These are phyloP conservation scores for Theobroma cacao DNA, from an alignment of 345 rosid genomes.

Conservation along the genomic window DNA sequence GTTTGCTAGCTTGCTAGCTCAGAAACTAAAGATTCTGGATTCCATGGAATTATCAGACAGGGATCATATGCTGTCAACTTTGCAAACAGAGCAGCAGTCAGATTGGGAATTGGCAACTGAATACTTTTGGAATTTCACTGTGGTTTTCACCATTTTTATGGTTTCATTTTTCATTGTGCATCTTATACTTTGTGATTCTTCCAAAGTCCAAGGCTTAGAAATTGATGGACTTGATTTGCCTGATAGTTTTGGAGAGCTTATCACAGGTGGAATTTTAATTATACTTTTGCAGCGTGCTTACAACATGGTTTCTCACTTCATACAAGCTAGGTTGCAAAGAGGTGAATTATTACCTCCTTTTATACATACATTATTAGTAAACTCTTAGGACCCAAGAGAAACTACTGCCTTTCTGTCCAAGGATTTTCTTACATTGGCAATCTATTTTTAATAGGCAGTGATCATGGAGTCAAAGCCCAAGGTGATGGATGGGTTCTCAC, in stretches of 20 bases:
- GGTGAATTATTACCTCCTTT: conserved; percentile 35
- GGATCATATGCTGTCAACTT: conserved; percentile 54
- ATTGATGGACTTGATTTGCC: conserved; percentile 76
- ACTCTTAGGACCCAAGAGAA: neutral
- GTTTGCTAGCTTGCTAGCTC: conserved; percentile 52
- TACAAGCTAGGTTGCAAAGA: conserved; percentile 64
- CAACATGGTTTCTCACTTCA: conserved; percentile 61
- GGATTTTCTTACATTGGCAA: conserved; percentile 10
- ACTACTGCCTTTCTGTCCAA: neutral
- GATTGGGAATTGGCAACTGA: conserved; percentile 55
- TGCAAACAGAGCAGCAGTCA: conserved; percentile 63
- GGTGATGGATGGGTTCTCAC: conserved; percentile 95
- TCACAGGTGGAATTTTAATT: conserved; percentile 54
- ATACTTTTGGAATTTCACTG: conserved; percentile 69
- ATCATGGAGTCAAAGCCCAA: conserved; percentile 61
- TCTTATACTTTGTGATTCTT: conserved; percentile 48
- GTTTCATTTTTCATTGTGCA: conserved; percentile 56
- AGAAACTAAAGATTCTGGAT: conserved; percentile 44
- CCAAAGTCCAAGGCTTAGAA: conserved; percentile 65
- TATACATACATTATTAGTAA: neutral
- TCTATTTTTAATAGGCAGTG: conserved; percentile 50
- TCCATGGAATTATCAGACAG: conserved; percentile 34
- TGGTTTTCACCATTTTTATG: conserved; percentile 52
- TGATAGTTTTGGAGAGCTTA: conserved; percentile 81
- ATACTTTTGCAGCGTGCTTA: conserved; percentile 62